Conservation (phyloP, 805 yeast species). For the Nakazawaea anatomiae region DNA sequence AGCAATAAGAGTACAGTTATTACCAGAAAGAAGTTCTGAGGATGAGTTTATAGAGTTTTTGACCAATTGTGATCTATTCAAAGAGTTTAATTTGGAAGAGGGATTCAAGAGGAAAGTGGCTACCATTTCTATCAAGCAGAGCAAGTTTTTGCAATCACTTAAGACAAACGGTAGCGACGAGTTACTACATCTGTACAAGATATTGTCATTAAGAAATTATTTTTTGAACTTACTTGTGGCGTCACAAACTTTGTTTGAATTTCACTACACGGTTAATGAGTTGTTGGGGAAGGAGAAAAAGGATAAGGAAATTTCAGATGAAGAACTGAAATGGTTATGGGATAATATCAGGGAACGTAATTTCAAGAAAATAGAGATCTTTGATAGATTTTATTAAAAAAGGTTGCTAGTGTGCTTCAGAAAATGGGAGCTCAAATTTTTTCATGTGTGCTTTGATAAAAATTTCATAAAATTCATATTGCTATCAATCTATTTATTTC, state of each 20-base stretch:
- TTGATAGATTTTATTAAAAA: constrained; percentile 13
- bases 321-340: constrained; percentile 33
- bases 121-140: constrained; percentile 41
- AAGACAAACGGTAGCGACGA: constrained; percentile 10
- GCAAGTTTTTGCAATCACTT: constrained; percentile 31
- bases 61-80: constrained; percentile 36
- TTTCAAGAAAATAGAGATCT: constrained; percentile 36
- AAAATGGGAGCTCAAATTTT: too few species aligned
- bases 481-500: too few species aligned
- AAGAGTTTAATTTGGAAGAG: constrained; percentile 40
- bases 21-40: constrained; percentile 10
- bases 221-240: constrained; percentile 50
- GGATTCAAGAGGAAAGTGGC: constrained; percentile 42
- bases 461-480: too few species aligned
- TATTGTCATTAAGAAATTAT: constrained; percentile 43
- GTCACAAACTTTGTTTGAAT: constrained; percentile 47
- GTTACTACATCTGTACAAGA: constrained; percentile 26
- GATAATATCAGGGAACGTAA: constrained; percentile 45
- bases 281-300: constrained; percentile 18
- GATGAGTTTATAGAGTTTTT: constrained; percentile 29
- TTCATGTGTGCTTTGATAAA: too few species aligned
- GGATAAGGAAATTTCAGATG: constrained; percentile 18
- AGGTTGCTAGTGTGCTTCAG: too few species aligned
- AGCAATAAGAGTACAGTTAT: constrained; percentile 12
- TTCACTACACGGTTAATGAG: constrained; percentile 32